phyloP scores from a whole-genome alignment of 768 basidiomycete species.

The Hygrophoropsis aurantiaca region DNA sequence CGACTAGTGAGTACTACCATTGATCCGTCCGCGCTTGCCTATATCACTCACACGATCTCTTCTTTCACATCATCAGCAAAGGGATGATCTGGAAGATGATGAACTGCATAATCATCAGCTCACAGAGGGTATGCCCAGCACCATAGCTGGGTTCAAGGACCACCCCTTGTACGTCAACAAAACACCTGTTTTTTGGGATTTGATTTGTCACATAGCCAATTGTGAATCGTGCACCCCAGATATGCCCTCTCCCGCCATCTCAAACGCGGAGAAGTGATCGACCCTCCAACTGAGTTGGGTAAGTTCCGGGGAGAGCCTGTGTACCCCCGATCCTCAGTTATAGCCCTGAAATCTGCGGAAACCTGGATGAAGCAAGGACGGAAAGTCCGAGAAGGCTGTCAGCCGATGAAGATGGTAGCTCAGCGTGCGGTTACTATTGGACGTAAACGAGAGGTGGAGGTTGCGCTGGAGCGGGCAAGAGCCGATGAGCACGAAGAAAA shows the following conservation, averaged over 20 bases:
- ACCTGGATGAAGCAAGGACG: conserved; percentile 94
- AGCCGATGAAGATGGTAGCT: conserved; percentile 90
- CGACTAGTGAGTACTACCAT: conserved; percentile 59
- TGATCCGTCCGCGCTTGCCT: conserved; percentile 3
- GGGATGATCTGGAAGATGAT: conserved; percentile 92
- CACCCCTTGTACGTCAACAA: conserved; percentile 76
- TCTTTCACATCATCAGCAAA: conserved; percentile 51
- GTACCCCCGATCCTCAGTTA: conserved; percentile 79
- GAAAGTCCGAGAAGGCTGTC: conserved; percentile 65
- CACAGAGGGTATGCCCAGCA: conserved; percentile 91
- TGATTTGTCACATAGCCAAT: background rate
- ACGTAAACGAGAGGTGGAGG: conserved; percentile 70
- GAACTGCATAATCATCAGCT: conserved; percentile 76
- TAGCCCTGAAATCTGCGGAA: conserved; percentile 87
- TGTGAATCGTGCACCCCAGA: conserved; percentile 36
- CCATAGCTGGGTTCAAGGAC: conserved; percentile 90
- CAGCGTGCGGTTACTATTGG: conserved; percentile 79
- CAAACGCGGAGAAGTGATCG: conserved; percentile 81
- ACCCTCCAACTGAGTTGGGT: conserved; percentile 80
- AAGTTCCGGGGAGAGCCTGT: conserved; percentile 93
- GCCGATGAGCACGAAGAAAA: conserved; percentile 35
- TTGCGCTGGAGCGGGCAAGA: conserved; percentile 44
- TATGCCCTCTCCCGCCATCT: conserved; percentile 87
- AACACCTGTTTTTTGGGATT: no score
- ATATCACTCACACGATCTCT: conserved; percentile 15